Base-by-base conservation (phyloP, 768 basidiomycete species). In the Mycena vulgaris region DNA sequence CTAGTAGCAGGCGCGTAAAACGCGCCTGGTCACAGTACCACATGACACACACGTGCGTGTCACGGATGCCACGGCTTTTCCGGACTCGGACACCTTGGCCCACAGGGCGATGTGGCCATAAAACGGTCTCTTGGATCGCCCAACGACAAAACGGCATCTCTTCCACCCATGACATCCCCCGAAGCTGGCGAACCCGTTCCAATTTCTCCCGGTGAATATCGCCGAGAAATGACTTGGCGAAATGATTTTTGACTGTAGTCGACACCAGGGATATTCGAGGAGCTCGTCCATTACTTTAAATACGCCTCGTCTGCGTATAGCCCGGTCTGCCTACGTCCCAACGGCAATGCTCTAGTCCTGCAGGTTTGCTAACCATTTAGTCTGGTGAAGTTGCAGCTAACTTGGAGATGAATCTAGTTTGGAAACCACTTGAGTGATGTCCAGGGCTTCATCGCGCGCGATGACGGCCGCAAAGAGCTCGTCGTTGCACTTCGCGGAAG, bases 271-370 rank as follows among this genome's bases (percentile, higher is more conserved):
- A 74, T 81, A 9, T 87, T 82, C 72, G 75, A 84, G 37, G 81
- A 88, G 63, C 79, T 89, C 8, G 75, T 87, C 1, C 83, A 84
- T 69, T 89, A 89, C 79, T 86, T 88, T 81, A 87, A 88, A 76
- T 89, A 88, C 67, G 86, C 89, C 1, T 86, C 88, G 14, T 87
- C 87, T 8, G 85, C 86, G 5, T 89, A 89, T 66, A 76, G 70
- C 35, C 55, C 78, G 0, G 63, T 87, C 25, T 89, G 89, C 66
- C 83, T 83, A 8, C 80, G 82, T 16, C 89, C 88, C 2, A 88
- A 88, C 72, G 87, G 88, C 27, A 86, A 86, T 33, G 77, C 78
- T 33, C 78, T 85, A 33, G 84, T 88, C 28, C 55, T 76, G 9
- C 76, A 79, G 72, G 82, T 80, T 16, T 14, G 75, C 69, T 25